Evolutionary conservation across 2,329 filamentous ascomycete species (phyloP).

Genomic region (Blastomyces parvus): DNA sequence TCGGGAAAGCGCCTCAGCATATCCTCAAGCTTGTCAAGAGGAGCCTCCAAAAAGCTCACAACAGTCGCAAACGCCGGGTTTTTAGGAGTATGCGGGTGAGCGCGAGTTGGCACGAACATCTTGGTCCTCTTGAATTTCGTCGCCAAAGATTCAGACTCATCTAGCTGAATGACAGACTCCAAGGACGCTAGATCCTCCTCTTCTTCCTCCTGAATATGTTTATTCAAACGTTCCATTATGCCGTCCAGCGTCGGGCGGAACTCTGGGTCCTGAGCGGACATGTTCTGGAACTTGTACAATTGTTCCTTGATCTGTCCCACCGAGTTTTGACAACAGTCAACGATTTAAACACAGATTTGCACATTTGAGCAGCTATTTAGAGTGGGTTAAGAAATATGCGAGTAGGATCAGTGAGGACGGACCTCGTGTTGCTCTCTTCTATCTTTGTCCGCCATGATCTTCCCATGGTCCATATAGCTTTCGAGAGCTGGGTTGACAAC

Average conservation of each 20-base stretch:
- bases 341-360: neutral
- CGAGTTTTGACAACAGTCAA: neutral
- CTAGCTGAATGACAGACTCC: conserved; percentile 31
- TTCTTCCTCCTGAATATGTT: conserved; percentile 45
- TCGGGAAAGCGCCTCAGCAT: conserved; percentile 45
- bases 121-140: conserved; percentile 44
- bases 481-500: conserved; percentile 48
- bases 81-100: conserved; percentile 42
- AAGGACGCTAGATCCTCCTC: conserved; percentile 39
- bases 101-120: conserved; percentile 43
- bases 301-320: conserved; percentile 39
- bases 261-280: conserved; percentile 29
- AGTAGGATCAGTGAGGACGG: neutral
- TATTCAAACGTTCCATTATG: conserved; percentile 34
- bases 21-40: conserved; percentile 47
- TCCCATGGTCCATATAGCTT: conserved; percentile 38
- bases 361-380: neutral
- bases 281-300: conserved; percentile 41
- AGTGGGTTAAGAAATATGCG: neutral
- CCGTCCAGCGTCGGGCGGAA: conserved; percentile 35
- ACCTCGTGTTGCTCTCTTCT: conserved; percentile 15
- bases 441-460: conserved; percentile 34
- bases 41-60: conserved; percentile 45
- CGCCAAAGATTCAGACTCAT: conserved; percentile 29
- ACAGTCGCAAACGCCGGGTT: conserved; percentile 48